Evolutionary conservation across 108 stramenopile genomes (phyloP), one percentile per base, ranked within the genome.

Genomic region (Cylindrotheca fusiformis): DNA sequence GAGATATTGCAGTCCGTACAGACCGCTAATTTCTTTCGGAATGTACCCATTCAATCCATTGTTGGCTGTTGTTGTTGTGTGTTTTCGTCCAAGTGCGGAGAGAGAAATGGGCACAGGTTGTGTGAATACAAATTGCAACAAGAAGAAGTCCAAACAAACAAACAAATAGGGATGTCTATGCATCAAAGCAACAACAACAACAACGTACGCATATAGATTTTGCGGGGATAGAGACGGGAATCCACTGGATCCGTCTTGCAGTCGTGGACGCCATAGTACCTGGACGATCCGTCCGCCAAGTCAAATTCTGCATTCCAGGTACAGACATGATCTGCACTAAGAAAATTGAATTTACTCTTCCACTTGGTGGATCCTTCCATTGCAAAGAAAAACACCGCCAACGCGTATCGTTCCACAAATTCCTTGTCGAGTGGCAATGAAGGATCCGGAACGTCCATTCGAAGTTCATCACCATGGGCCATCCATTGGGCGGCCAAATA

Each of bases 381-480:
- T 3, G 76, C 48, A 63, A 67, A 86, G 52, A 74, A 86, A 24
- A 82, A 63, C 5, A 69, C 66, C 0, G 77, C 72, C 14, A 82
- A 50, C 23, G 63, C 72, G 63, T 74, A 83, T 50, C 82, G 55
- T 47, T 64, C 62, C 36, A 53, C 48, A 55, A 73, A 52, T 18
- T 4, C 8, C 10, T 10, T 6, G 14, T 41, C 14, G 10, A 6
- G 6, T 21, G 30, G 26, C 6, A 3, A 19, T 12, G 4, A 30
- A 0, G 20, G 0, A 1, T 4, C 0, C 20, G 65, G 65, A 8
- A 73, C 31, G 23, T 28, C 18, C 41, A 76, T 29, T 2, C 61
- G 21, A 12, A 55, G 30, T 32, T 12, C 47, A 62, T 80, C 79
- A 6, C 61, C 64, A 21, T 73, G 26, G 32, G 80, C 80, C 48